Evolutionary conservation across 2,329 filamentous ascomycete genomes (phyloP).

Genomic region (Tolypocladium album): DNA sequence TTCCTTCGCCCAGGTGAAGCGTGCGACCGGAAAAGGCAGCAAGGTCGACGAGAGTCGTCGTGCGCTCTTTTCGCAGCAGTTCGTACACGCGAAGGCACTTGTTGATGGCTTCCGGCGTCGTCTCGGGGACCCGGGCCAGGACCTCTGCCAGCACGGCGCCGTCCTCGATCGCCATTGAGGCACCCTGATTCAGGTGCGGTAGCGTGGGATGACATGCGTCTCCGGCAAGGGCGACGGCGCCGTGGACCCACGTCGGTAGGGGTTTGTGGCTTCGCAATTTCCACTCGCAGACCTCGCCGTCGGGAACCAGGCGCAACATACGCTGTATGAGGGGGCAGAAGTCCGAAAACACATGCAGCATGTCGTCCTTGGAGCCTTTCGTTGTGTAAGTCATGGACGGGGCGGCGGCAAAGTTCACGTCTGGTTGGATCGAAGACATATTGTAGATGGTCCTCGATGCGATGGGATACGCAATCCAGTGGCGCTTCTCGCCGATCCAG

Average conservation of each 20-base stretch:
- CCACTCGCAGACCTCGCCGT: slow-evolving; percentile 56
- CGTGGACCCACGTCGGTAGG: slow-evolving; percentile 47
- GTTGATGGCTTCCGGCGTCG: slow-evolving; percentile 27
- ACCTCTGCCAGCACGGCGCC: slow-evolving; percentile 48
- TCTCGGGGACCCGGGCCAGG: slow-evolving; percentile 27
- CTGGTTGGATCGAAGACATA: slow-evolving; percentile 51
- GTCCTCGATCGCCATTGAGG: slow-evolving; percentile 57
- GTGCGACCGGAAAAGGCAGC: slow-evolving; percentile 39
- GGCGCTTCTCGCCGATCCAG: slow-evolving; percentile 66
- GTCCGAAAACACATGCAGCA: slow-evolving; percentile 50
- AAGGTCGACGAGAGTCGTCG: slow-evolving; percentile 39
- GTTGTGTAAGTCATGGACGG: slow-evolving; percentile 52
- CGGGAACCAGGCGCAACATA: slow-evolving; percentile 49
- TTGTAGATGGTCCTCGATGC: slow-evolving; percentile 56
- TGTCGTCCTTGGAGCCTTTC: slow-evolving; percentile 46
- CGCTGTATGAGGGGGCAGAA: slow-evolving; percentile 49
- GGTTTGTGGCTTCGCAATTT: slow-evolving; percentile 47
- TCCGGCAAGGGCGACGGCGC: slow-evolving; percentile 45
- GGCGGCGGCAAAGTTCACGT: slow-evolving; percentile 47
- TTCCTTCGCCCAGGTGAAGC: slow-evolving; percentile 44
- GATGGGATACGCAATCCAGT: slow-evolving; percentile 72
- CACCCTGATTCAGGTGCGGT: slow-evolving; percentile 55
- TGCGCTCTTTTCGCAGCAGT: slow-evolving; percentile 43
- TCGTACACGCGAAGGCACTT: slow-evolving; percentile 45
- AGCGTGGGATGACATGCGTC: slow-evolving; percentile 59